Percentiles rank a stretch among this genome's conserved stretches.
These are phyloP conservation scores for Alternaria panax DNA, from an alignment of 2,329 filamentous ascomycete species.

Conservation along the genomic window DNA sequence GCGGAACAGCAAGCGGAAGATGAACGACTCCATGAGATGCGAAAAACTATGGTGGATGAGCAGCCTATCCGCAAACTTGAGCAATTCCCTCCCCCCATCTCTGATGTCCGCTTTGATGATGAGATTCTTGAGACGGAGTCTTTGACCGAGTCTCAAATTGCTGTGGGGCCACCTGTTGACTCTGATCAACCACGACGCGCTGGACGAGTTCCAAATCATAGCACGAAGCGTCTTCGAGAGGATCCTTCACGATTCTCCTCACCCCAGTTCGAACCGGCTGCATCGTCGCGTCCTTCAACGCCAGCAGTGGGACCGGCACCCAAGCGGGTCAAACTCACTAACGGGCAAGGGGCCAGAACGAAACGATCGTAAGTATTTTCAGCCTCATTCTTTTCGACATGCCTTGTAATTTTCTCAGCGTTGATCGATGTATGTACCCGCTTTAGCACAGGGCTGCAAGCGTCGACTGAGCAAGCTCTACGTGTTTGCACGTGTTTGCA, in stretches of 20 bases:
- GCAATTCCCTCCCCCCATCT: conserved; percentile 30
- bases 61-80: conserved; percentile 35
- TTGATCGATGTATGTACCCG: conserved; percentile 33
- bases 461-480: conserved; percentile 44
- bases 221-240: conserved; percentile 43
- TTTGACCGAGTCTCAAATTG: conserved; percentile 46
- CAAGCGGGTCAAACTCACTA: conserved; percentile 47
- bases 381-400: conserved; percentile 17
- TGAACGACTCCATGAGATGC: conserved; percentile 32
- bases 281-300: conserved; percentile 44
- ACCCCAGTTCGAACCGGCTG: conserved; percentile 41
- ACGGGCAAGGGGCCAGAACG: conserved; percentile 46
- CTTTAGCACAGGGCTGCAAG: conserved; percentile 35
- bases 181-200: conserved; percentile 40
- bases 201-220: conserved; percentile 36
- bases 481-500: conserved; percentile 44
- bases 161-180: conserved; percentile 46
- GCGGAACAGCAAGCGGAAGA: conserved; percentile 39
- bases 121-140: conserved; percentile 48
- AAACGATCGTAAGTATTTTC: conserved; percentile 49
- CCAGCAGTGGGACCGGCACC: conserved; percentile 38
- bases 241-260: conserved; percentile 42
- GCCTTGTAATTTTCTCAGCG: conserved; percentile 19
- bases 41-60: conserved; percentile 37
- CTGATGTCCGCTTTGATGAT: conserved; percentile 47